These are phyloP conservation scores for Nicotiana undulata DNA, from an alignment of 257 asterid species.

Conservation along the genomic window DNA sequence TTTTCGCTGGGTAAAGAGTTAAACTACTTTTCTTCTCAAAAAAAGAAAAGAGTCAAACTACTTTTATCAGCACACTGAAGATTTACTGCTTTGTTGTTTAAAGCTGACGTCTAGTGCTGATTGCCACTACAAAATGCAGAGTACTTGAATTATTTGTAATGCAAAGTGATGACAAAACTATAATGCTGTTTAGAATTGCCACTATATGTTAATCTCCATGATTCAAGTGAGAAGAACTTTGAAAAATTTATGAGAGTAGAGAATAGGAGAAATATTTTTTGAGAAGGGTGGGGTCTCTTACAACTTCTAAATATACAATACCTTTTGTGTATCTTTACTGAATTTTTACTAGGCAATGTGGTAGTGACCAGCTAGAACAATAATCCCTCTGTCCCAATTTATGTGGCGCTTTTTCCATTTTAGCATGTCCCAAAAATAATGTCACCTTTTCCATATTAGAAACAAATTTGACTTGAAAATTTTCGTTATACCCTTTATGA, in stretches of 20 bases:
- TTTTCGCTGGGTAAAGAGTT: constrained; percentile 82
- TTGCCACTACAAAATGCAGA: neutral
- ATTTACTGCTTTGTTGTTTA: neutral
- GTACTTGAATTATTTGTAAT: neutral
- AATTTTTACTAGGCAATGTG: neutral
- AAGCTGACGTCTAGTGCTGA: neutral
- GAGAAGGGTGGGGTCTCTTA: neutral
- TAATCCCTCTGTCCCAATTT: no score
- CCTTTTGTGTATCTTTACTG: neutral
- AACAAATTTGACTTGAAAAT: no score
- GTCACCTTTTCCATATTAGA: no score
- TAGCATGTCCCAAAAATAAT: no score
- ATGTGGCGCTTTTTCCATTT: no score
- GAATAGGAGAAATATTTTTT: neutral
- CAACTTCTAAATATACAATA: neutral
- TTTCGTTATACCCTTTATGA: no score
- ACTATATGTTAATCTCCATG: neutral
- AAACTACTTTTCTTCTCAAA: neutral
- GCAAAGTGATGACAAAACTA: neutral
- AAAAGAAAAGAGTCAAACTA: constrained; percentile 15
- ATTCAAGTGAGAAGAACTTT: neutral
- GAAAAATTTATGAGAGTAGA: neutral
- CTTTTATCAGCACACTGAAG: neutral
- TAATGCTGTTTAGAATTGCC: neutral
- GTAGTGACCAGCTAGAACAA: neutral